These are phyloP conservation scores for Petunia secreta DNA, from an alignment of 257 asterid species.

Conservation along the genomic window DNA sequence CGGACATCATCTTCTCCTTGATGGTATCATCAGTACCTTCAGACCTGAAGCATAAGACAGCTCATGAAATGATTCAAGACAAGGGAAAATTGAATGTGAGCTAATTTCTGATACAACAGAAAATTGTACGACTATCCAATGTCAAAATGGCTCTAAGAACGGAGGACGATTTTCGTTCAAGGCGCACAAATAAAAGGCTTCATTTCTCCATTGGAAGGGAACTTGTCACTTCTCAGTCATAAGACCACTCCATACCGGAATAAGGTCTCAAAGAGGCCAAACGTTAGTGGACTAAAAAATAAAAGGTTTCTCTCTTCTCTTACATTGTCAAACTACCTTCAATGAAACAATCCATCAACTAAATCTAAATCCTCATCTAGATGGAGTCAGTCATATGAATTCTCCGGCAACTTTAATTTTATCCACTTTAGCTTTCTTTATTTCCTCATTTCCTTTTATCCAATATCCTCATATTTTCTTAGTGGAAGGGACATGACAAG, in stretches of 20 bases:
- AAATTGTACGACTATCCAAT: neutral
- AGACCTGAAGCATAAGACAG: slow-evolving; percentile 53
- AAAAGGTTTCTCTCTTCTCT: neutral
- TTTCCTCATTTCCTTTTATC: neutral
- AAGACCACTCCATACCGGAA: neutral
- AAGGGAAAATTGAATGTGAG: neutral
- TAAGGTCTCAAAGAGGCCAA: neutral
- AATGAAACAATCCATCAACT: slow-evolving; percentile 16
- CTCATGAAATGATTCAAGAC: neutral
- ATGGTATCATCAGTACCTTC: slow-evolving; percentile 43
- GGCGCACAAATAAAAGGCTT: neutral
- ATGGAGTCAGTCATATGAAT: neutral
- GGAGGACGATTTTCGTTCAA: neutral
- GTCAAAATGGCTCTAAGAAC: neutral
- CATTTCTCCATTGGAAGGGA: neutral
- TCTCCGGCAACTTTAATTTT: slow-evolving; percentile 3
- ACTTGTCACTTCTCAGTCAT: neutral
- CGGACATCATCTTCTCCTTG: slow-evolving; percentile 49
- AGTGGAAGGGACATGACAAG: neutral
- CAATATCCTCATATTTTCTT: neutral
- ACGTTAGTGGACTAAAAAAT: neutral
- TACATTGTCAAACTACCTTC: neutral
- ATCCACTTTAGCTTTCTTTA: neutral
- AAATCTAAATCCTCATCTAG: neutral
- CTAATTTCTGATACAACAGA: neutral